Percentiles rank a stretch among this genome's conserved stretches.
phyloP scores from a whole-genome alignment of 805 yeast species.

The Nakazawaea ernobii region DNA sequence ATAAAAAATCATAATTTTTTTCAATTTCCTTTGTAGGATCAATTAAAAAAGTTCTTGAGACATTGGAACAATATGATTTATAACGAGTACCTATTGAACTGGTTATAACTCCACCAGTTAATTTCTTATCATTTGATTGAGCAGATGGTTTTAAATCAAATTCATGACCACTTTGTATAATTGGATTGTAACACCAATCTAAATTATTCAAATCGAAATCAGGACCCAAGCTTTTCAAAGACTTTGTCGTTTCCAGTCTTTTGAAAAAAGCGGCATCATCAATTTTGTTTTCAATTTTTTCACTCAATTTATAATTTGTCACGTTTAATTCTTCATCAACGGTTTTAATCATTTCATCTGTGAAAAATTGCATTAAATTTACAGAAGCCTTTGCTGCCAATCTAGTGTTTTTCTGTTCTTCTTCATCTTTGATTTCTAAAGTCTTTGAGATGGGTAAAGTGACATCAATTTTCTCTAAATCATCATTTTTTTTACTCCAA shows the following conservation, averaged over 20 bases:
- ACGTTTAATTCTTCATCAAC: constrained; percentile 83
- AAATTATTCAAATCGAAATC: constrained; percentile 72
- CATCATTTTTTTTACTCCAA: constrained; percentile 28
- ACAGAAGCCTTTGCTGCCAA: constrained; percentile 74
- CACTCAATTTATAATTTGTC: constrained; percentile 67
- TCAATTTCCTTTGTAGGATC: constrained; percentile 83
- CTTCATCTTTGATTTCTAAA: constrained; percentile 73
- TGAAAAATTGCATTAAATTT: constrained; percentile 73
- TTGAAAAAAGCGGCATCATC: constrained; percentile 71
- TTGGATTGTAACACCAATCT: constrained; percentile 94
- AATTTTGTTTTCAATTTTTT: constrained; percentile 72
- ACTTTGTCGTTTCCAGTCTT: constrained; percentile 37
- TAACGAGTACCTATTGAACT: constrained; percentile 84
- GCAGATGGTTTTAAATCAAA: constrained; percentile 85
- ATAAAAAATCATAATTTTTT: constrained; percentile 68
- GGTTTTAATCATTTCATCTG: constrained; percentile 80
- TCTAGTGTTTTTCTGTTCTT: constrained; percentile 59
- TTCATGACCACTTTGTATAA: constrained; percentile 81
- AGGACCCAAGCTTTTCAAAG: constrained; percentile 48
- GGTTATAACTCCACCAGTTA: constrained; percentile 74
- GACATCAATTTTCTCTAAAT: constrained; percentile 45
- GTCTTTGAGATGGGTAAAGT: constrained; percentile 47
- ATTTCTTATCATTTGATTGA: constrained; percentile 57
- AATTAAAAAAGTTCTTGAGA: constrained; percentile 83
- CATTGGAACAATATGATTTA: constrained; percentile 81